These are phyloP conservation scores for Leccinum sublutescens DNA, from an alignment of 768 basidiomycete species.

Conservation along the genomic window DNA sequence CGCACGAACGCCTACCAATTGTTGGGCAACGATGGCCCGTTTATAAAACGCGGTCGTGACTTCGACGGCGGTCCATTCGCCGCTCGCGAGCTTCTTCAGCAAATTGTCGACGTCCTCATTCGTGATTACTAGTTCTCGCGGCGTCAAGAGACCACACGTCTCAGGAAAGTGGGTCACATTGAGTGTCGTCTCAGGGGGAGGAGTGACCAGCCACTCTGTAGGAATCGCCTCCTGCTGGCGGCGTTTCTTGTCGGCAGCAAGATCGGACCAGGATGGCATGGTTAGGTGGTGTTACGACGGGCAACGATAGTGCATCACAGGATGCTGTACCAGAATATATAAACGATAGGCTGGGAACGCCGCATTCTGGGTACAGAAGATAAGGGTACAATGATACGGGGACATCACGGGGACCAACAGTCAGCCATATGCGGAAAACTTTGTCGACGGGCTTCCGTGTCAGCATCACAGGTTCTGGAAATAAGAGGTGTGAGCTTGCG, in stretches of 20 bases:
- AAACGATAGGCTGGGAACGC: slow-evolving; percentile 6
- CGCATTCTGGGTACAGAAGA: background rate
- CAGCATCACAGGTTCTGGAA: slow-evolving; percentile 8
- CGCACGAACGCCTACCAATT: slow-evolving; percentile 49
- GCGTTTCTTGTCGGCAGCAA: slow-evolving; percentile 52
- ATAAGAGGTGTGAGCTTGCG: slow-evolving; percentile 19
- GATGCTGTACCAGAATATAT: slow-evolving; percentile 6
- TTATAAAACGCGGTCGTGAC: slow-evolving; percentile 76
- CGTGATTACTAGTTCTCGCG: slow-evolving; percentile 61
- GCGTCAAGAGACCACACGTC: slow-evolving; percentile 55
- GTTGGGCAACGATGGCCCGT: slow-evolving; percentile 76
- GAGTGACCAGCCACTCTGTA: slow-evolving; percentile 55
- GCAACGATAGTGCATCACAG: background rate
- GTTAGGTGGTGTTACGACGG: background rate
- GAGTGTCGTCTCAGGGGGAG: slow-evolving; percentile 46
- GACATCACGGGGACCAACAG: slow-evolving; percentile 3
- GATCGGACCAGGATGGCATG: slow-evolving; percentile 45
- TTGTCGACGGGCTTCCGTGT: background rate
- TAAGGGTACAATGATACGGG: slow-evolving; percentile 5
- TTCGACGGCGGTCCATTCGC: slow-evolving; percentile 60
- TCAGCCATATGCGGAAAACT: background rate
- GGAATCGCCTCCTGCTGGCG: slow-evolving; percentile 59
- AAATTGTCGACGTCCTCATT: slow-evolving; percentile 43
- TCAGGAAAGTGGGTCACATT: slow-evolving; percentile 57
- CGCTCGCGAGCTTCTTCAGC: slow-evolving; percentile 50